Evolutionary conservation across 2,329 filamentous ascomycete genomes (phyloP), one percentile per base, ranked within the genome.

Genomic region (Laburnicola sp.): DNA sequence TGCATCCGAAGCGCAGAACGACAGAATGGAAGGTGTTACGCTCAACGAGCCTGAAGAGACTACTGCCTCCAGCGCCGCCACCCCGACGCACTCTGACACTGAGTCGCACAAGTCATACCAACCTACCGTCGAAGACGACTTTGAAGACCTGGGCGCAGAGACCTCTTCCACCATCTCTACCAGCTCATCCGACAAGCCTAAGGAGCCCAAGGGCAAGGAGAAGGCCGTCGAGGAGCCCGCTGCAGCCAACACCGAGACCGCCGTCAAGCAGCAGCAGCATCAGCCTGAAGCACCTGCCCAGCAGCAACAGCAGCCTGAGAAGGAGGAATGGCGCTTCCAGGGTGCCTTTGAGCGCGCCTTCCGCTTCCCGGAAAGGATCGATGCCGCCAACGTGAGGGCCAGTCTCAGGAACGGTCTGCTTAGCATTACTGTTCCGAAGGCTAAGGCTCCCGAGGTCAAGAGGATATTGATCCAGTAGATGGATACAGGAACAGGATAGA

Each of bases 321-420:
- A 34, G 2, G 50, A 49, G 6, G 40, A 46, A 31, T 41, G 41
- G 75, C 84, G 85, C 61, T 81, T 78, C 53, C 75, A 86, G 51
- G 86, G 86, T 68, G 80, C 85, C 59, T 90, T 89, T 75, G 79
- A 82, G 42, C 82, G 87, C 57, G 82, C 79, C 52, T 89, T 89
- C 76, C 82, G 76, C 69, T 89, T 90, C 76, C 84, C 86, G 0
- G 73, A 74, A 45, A 81, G 80, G 26, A 80, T 90, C 54, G 83
- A 88, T 64, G 80, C 83, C 62, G 82, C 85, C 11, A 73, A 64
- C 2, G 86, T 90, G 48, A 77, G 72, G 38, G 87, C 87, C 43
- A 78, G 68, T 47, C 81, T 89, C 61, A 81, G 83, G 71, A 81
- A 89, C 54, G 87, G 87, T 26, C 78, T 89, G 56, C 76, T 90